Percentiles rank a stretch among this genome's conserved stretches.
Evolutionary conservation across 495 filamentous ascomycete genomes (phyloP).

Genomic region (Penicillium soppii): DNA sequence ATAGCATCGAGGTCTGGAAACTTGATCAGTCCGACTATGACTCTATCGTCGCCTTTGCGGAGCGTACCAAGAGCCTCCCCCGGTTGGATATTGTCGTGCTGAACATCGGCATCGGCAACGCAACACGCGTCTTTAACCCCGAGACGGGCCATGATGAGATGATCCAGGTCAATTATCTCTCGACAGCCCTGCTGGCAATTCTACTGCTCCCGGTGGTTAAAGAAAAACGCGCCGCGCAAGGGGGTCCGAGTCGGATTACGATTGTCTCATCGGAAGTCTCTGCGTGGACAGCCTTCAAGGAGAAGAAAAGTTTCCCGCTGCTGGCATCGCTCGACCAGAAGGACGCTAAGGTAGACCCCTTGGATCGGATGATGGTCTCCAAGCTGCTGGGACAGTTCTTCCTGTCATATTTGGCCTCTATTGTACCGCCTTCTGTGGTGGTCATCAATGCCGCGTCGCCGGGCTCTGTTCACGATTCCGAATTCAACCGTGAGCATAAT

Average conservation of each 20-base stretch:
- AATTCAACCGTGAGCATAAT: background rate
- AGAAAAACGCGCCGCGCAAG: background rate
- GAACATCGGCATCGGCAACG: conserved; percentile 29
- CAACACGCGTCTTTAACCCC: conserved; percentile 20
- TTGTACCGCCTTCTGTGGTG: background rate
- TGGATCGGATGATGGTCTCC: background rate
- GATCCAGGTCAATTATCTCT: conserved; percentile 50
- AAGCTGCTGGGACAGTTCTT: background rate
- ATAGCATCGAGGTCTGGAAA: conserved; percentile 32
- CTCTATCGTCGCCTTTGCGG: conserved; percentile 24
- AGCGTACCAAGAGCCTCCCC: conserved; percentile 14
- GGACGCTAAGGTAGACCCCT: background rate
- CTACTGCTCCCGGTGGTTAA: conserved; percentile 45
- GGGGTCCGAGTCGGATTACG: background rate
- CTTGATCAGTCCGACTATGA: conserved; percentile 28
- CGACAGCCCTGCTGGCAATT: conserved; percentile 45
- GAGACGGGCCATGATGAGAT: conserved; percentile 44
- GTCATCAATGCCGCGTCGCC: background rate
- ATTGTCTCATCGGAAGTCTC: conserved; percentile 10
- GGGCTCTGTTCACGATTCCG: background rate
- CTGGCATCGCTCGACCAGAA: background rate
- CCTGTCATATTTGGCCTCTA: background rate
- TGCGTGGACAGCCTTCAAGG: conserved; percentile 13
- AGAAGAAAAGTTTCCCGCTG: background rate
- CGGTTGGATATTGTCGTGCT: conserved; percentile 21